phyloP scores from a whole-genome alignment of 2,329 filamentous ascomycete genomes.

The Colletotrichum liaoningense region DNA sequence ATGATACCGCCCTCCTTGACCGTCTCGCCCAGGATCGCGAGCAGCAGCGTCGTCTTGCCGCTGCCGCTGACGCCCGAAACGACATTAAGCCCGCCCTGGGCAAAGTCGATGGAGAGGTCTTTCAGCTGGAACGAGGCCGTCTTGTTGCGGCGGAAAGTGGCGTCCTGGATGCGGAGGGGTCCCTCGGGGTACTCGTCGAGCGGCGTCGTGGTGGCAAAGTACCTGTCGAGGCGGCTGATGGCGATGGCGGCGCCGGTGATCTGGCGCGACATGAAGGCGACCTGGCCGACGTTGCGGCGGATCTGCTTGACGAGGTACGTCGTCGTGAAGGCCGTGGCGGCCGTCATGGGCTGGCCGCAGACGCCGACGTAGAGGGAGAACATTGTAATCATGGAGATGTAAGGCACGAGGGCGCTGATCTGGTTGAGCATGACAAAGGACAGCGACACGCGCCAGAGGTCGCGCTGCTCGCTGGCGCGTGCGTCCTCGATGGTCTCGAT shows the following conservation, averaged over 20 bases:
- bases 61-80: constrained; percentile 65
- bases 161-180: constrained; percentile 57
- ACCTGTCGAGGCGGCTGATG: constrained; percentile 64
- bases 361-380: constrained; percentile 64
- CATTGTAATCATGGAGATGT: constrained; percentile 63
- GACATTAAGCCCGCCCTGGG: constrained; percentile 65
- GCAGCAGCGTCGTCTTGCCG: constrained; percentile 67
- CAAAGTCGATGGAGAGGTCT: constrained; percentile 62
- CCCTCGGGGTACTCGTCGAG: constrained; percentile 61
- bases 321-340: constrained; percentile 69
- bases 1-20: constrained; percentile 60
- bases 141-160: constrained; percentile 61
- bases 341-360: constrained; percentile 59
- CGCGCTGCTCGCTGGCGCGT: constrained; percentile 62
- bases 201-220: constrained; percentile 63
- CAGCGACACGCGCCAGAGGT: constrained; percentile 64
- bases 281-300: constrained; percentile 62
- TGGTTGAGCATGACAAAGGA: constrained; percentile 59
- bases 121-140: constrained; percentile 61
- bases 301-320: constrained; percentile 65
- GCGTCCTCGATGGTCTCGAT: constrained; percentile 62
- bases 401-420: constrained; percentile 63
- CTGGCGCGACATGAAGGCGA: constrained; percentile 56
- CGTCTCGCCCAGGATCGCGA: constrained; percentile 66
- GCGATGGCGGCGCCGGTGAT: constrained; percentile 59